Evolutionary conservation across 176 grass and related monocot genomes (phyloP).

Genomic region (Ananas comosus): DNA sequence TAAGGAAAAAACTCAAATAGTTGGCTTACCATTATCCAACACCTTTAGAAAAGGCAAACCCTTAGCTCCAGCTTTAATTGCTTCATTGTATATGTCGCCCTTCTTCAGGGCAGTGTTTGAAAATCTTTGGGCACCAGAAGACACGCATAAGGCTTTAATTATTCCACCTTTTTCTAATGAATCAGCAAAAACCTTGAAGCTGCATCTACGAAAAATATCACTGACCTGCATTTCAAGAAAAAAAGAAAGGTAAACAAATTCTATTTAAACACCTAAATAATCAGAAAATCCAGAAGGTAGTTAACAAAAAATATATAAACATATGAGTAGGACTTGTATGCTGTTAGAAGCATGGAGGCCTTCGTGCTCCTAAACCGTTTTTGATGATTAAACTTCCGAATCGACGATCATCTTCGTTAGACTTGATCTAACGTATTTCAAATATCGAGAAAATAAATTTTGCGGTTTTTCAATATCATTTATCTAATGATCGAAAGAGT

Average conservation of each 20-base stretch:
- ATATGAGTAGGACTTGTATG: too few species aligned
- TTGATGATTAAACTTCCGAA: too few species aligned
- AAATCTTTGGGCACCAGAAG: slow-evolving; percentile 62
- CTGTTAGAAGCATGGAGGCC: too few species aligned
- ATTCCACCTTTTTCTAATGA: slow-evolving; percentile 60
- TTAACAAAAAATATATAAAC: too few species aligned
- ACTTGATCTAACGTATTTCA: too few species aligned
- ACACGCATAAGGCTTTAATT: slow-evolving; percentile 70
- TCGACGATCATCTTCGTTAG: too few species aligned
- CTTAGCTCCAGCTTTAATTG: slow-evolving; percentile 92
- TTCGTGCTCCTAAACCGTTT: too few species aligned
- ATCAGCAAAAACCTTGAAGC: slow-evolving; percentile 94
- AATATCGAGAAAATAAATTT: too few species aligned
- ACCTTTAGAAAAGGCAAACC: slow-evolving; percentile 93
- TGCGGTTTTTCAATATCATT: too few species aligned
- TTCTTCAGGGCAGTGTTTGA: slow-evolving; percentile 97
- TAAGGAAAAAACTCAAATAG: background rate
- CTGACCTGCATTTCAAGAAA: slow-evolving; percentile 57
- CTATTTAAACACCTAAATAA: background rate
- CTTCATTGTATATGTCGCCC: slow-evolving; percentile 69
- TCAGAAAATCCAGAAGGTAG: background rate
- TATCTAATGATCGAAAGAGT: too few species aligned
- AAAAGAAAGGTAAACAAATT: background rate
- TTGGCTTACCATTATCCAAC: slow-evolving; percentile 66
- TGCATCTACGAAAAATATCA: slow-evolving; percentile 46